Base-by-base conservation (phyloP, 495 filamentous ascomycete genomes). In the Penicillium taxi region DNA sequence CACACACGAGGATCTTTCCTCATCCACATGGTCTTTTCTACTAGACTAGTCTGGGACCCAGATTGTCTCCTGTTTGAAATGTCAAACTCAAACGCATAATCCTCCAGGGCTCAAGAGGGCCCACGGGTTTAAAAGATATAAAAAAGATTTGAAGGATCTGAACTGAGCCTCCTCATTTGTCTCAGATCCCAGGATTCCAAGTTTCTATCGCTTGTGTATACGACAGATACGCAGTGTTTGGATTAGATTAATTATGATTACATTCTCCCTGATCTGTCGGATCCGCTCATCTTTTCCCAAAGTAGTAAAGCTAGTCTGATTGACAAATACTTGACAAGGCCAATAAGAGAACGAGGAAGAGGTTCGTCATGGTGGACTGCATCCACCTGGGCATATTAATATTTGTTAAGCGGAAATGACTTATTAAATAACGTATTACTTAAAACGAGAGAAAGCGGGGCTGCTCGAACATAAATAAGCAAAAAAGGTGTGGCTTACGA, bases 301-400 rank as follows among this genome's bases (percentile, higher is more conserved):
- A 51, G 3, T 9, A 29, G 42, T 19, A 47, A 39, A 24, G 16
- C 35, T 23, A 43, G 27, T 28, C 27, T 24, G 29, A 53, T 58
- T 65, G 57, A 63, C 61, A 65, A 65, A 65, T 65, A 65, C 50
- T 42, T 53, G 45, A 26, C 23, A 35, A 22, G 13, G 20, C 41
- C 41, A 44, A 44, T 44, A 9, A 33, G 0, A 9, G 3, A 2
- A 4, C 1, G 12, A 15, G 32, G 20, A 25, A 37, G 26, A 14
- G 40, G 40, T 37, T 43, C 40, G 33, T 43, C 37, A 39, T 28
- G 32, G 37, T 39, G 37, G 37, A 24, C 22, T 14, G n/a, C n/a
- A n/a, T n/a, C n/a, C n/a, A n/a, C n/a, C n/a, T n/a, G n/a, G n/a
- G n/a, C n/a, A n/a, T n/a, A n/a, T n/a, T n/a, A n/a, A n/a, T n/a